These are phyloP conservation scores for Thalia dealbata DNA, from an alignment of 176 grass and related monocot species.

Conservation along the genomic window DNA sequence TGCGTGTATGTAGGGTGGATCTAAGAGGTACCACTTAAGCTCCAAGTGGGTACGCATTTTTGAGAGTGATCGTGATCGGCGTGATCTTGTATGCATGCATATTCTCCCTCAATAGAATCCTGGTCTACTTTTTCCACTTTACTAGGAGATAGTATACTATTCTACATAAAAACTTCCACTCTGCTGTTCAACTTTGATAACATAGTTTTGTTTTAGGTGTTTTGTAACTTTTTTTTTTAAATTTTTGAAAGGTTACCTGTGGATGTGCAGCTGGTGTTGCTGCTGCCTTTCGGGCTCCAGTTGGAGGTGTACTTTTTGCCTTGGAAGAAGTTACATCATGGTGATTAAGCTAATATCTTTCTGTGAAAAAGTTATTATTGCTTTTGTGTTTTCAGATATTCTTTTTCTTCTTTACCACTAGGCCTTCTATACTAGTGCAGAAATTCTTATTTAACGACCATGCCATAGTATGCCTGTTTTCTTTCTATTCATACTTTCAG, in stretches of 20 bases:
- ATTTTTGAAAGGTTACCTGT: conserved; percentile 97
- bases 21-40: conserved; percentile 79
- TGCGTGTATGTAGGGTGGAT: conserved; percentile 63
- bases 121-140: not conserved
- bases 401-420: not conserved
- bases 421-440: not conserved
- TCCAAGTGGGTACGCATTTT: conserved; percentile 89
- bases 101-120: not conserved
- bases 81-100: conserved; percentile 74
- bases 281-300: conserved; percentile 96
- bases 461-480: no score
- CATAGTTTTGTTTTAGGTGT: not conserved
- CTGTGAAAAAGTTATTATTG: not conserved
- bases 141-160: not conserved
- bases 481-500: no score
- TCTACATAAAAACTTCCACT: not conserved
- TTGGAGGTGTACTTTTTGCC: conserved; percentile 95
- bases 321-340: conserved; percentile 97
- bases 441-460: no score
- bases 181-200: not conserved
- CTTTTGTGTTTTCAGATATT: not conserved
- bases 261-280: conserved; percentile 99
- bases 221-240: conserved; percentile 3
- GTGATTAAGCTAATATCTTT: conserved; percentile 29
- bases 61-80: conserved; percentile 92